Evolutionary conservation across 306 rosid species (phyloP).

Genomic region (Sicyos baderoa): DNA sequence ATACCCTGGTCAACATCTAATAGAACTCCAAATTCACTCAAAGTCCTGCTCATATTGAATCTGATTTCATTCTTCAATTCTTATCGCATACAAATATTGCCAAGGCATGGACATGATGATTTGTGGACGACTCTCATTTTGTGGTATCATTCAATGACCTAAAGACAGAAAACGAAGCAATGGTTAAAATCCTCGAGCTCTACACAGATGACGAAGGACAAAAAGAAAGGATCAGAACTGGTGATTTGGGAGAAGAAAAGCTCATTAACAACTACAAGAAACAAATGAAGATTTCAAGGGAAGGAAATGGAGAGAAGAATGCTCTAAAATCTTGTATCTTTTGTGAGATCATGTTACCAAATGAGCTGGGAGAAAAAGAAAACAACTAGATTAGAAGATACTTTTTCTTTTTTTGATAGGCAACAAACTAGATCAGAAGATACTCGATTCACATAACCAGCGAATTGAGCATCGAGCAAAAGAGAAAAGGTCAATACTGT

Average conservation of each 20-base stretch:
- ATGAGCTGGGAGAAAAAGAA: neutral
- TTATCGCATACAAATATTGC: slow-evolving; percentile 14
- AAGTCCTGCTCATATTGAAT: slow-evolving; percentile 6
- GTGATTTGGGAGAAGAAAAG: slow-evolving; percentile 7
- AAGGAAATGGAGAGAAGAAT: neutral
- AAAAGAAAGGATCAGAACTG: neutral
- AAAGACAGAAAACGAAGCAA: slow-evolving; percentile 11
- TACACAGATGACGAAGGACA: neutral
- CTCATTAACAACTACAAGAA: neutral
- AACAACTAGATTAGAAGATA: neutral
- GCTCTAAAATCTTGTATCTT: neutral
- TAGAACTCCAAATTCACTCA: slow-evolving; percentile 5
- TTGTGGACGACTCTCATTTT: slow-evolving; percentile 19
- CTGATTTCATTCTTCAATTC: slow-evolving; percentile 15
- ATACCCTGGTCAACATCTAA: slow-evolving; percentile 16
- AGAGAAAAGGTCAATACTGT: neutral
- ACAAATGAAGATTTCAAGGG: neutral
- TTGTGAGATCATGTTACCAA: neutral
- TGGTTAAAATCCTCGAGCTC: slow-evolving; percentile 2
- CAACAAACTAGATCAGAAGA: neutral
- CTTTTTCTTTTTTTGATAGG: too few species aligned
- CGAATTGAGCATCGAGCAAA: neutral
- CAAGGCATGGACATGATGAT: slow-evolving; percentile 12
- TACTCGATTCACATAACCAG: neutral
- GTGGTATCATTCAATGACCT: slow-evolving; percentile 16